Percentiles rank a stretch among this genome's conserved stretches.
Evolutionary conservation across 2,329 filamentous ascomycete species (phyloP).

Genomic region (Colletotrichum tofieldiae): DNA sequence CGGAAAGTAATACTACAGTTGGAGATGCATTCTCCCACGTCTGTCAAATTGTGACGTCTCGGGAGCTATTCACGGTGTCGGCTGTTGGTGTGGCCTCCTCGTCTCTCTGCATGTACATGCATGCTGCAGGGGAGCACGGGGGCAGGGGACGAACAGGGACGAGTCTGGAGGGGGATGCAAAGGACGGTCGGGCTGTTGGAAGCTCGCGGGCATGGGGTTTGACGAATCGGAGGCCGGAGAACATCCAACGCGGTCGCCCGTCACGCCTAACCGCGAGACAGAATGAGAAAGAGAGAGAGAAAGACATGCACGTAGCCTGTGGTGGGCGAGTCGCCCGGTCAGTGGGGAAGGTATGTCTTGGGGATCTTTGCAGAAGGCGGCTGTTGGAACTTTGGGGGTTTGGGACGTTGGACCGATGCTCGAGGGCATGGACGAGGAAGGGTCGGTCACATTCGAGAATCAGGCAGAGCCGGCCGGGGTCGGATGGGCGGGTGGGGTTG

Average conservation of each 20-base stretch:
- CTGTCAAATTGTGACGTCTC: not conserved
- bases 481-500: not conserved
- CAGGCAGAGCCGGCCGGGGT: not conserved
- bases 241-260: not conserved
- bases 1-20: slow-evolving; percentile 22
- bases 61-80: not conserved
- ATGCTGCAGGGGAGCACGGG: not conserved
- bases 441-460: not conserved
- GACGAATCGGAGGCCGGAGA: not conserved
- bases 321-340: not conserved
- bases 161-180: not conserved
- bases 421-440: not conserved
- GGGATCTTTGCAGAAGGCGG: not conserved
- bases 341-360: not conserved
- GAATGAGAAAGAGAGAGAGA: not conserved
- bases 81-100: not conserved
- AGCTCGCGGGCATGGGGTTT: not conserved
- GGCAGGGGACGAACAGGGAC: not conserved
- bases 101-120: not conserved
- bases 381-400: not conserved
- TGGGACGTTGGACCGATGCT: not conserved
- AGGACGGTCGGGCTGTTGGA: not conserved
- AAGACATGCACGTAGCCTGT: not conserved
- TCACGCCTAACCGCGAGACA: not conserved
- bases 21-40: not conserved